Conservation (phyloP, 345 rosid genomes). For the Orychophragmus violaceus region DNA sequence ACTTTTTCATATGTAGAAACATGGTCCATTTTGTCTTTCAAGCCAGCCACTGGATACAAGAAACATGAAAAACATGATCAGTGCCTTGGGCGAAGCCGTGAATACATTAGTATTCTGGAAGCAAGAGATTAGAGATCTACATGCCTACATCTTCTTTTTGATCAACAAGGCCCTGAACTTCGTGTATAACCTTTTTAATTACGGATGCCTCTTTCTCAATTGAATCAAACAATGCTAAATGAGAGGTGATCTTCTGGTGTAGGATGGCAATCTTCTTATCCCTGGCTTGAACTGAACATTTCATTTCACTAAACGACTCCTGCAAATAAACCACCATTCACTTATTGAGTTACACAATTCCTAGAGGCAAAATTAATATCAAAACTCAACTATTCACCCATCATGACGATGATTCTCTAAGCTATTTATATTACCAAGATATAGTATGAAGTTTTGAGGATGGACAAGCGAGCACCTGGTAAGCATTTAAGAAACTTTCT, state of each 20-base stretch:
- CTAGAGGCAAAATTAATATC: neutral
- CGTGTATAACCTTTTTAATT: constrained; percentile 50
- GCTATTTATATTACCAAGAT: no score
- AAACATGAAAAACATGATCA: no score
- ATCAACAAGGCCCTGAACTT: constrained; percentile 47
- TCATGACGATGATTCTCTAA: neutral
- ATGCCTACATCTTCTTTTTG: constrained; percentile 78
- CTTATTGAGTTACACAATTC: no score
- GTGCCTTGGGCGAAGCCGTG: no score
- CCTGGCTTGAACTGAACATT: constrained; percentile 46
- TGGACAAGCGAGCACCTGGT: constrained; percentile 49
- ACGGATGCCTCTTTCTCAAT: constrained; percentile 68
- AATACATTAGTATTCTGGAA: neutral
- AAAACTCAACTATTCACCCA: neutral
- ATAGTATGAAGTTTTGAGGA: no score
- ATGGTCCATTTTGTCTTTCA: constrained; percentile 60
- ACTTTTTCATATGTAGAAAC: constrained; percentile 46
- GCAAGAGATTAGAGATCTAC: constrained; percentile 33
- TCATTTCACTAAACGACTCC: constrained; percentile 76
- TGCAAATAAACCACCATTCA: constrained; percentile 31
- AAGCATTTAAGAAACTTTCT: constrained; percentile 54
- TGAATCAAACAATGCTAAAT: constrained; percentile 62
- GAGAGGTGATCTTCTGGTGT: constrained; percentile 54
- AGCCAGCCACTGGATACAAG: constrained; percentile 47
- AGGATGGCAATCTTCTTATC: constrained; percentile 47